A percentile compares a stretch with the other conserved stretches of the same genome.
Conservation (phyloP, 108 stramenopile genomes). For the Pinguiococcus pyrenoidosus region DNA sequence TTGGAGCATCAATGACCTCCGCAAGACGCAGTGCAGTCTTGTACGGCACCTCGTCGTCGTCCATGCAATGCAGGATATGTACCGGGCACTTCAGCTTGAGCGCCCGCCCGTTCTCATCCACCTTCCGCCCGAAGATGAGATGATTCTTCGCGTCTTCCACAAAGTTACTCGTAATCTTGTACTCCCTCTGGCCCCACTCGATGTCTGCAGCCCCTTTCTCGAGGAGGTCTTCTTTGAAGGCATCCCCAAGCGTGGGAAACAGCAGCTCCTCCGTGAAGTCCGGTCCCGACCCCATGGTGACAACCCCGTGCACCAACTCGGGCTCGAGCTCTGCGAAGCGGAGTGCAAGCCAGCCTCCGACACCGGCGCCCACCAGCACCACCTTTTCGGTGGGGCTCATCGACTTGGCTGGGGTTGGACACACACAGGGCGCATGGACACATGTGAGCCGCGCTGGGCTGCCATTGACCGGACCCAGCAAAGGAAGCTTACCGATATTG, state of each 20-base stretch:
- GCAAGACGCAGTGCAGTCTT: neutral
- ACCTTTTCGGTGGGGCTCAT: too few species aligned
- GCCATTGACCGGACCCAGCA: too few species aligned
- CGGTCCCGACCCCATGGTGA: constrained; percentile 9
- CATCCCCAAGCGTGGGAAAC: neutral
- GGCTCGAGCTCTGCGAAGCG: neutral
- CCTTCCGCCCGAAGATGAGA: too few species aligned
- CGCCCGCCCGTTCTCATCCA: too few species aligned
- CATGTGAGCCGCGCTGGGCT: too few species aligned
- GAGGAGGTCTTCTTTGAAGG: constrained; percentile 1
- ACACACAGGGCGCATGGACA: too few species aligned
- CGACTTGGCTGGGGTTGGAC: too few species aligned
- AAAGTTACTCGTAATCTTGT: too few species aligned
- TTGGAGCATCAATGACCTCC: neutral
- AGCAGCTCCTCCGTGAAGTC: constrained; percentile 23
- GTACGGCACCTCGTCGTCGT: constrained; percentile 7
- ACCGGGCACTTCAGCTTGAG: constrained; percentile 7
- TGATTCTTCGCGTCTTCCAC: too few species aligned
- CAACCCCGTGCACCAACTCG: constrained; percentile 10
- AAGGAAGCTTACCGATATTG: too few species aligned
- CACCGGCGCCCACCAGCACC: constrained; percentile 10
- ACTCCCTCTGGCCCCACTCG: too few species aligned
- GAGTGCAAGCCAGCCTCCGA: constrained; percentile 11
- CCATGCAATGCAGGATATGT: neutral
- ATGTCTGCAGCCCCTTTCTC: too few species aligned